Evolutionary conservation across 2,329 filamentous ascomycete genomes (phyloP).

Genomic region (Aspergillus intermedius): DNA sequence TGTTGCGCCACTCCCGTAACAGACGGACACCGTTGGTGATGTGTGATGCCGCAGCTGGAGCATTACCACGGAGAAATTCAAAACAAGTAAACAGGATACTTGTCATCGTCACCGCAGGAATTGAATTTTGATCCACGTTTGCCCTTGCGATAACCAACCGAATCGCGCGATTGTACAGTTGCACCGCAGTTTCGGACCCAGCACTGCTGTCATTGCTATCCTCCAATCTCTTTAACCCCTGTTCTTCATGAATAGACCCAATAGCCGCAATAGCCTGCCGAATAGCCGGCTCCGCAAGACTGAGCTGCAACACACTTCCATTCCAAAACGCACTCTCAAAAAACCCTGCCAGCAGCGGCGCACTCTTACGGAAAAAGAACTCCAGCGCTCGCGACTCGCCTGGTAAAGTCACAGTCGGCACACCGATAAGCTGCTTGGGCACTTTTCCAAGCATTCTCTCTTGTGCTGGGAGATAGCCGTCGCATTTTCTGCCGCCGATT

Average conservation of each 20-base stretch:
- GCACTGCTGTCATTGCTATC: background rate
- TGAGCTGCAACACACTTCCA: background rate
- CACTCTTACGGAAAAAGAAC: background rate
- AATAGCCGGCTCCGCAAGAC: background rate
- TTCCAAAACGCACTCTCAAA: too few species aligned
- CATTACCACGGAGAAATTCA: background rate
- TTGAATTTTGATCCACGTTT: background rate
- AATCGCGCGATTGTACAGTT: background rate
- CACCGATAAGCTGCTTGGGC: background rate
- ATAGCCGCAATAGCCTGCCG: background rate
- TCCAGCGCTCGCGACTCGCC: background rate
- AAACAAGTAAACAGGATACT: background rate
- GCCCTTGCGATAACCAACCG: background rate
- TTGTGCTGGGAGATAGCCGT: background rate
- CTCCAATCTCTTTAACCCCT: background rate
- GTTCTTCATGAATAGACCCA: background rate
- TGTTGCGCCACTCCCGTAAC: too few species aligned
- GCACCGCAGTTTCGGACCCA: background rate
- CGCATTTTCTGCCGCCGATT: background rate
- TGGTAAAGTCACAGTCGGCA: background rate
- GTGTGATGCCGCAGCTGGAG: background rate
- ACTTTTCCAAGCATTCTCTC: background rate
- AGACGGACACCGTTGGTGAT: background rate
- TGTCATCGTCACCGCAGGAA: background rate
- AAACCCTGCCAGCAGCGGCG: too few species aligned